These are phyloP conservation scores for Cryptococcus hybrid DNA, from an alignment of 1,284 basidiomycete species.

Conservation along the genomic window DNA sequence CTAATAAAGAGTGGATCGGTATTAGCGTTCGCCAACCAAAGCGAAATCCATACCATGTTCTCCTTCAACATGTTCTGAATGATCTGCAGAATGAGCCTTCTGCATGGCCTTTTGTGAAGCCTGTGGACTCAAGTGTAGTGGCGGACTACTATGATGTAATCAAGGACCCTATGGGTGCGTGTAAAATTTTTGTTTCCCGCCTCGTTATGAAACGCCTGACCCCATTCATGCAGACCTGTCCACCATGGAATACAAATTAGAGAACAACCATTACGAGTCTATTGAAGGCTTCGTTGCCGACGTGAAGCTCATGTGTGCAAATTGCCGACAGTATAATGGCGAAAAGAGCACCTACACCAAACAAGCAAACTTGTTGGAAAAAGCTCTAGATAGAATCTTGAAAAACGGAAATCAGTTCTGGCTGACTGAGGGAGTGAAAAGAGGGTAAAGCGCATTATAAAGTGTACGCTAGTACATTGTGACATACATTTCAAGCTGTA, in stretches of 20 bases:
- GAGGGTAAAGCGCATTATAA: too few relatives aligned
- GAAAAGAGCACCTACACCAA: constrained; percentile 81
- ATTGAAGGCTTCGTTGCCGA: constrained; percentile 79
- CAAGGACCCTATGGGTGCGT: constrained; percentile 87
- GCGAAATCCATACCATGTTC: constrained; percentile 58
- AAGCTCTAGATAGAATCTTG: constrained; percentile 49
- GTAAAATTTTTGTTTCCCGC: not conserved
- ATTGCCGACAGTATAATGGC: constrained; percentile 88
- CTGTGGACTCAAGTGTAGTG: constrained; percentile 78
- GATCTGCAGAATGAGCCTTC: constrained; percentile 78
- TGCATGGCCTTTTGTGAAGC: constrained; percentile 68
- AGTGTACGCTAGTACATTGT: too few relatives aligned
- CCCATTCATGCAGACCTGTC: constrained; percentile 65
- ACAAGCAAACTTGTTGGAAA: constrained; percentile 80
- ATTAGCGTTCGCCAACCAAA: constrained; percentile 56
- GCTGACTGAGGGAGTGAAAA: not conserved
- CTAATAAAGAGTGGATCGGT: too few relatives aligned
- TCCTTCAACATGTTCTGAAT: constrained; percentile 79
- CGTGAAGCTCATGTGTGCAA: constrained; percentile 82
- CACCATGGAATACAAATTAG: constrained; percentile 91
- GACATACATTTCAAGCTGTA: too few relatives aligned
- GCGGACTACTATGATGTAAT: constrained; percentile 90
- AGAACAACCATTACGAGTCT: constrained; percentile 68
- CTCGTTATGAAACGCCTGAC: not conserved
- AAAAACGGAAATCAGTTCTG: constrained; percentile 43